Evolutionary conservation across 1,139 yeast species (phyloP).

Genomic region (Yamadazyma spencermartinsiae): DNA sequence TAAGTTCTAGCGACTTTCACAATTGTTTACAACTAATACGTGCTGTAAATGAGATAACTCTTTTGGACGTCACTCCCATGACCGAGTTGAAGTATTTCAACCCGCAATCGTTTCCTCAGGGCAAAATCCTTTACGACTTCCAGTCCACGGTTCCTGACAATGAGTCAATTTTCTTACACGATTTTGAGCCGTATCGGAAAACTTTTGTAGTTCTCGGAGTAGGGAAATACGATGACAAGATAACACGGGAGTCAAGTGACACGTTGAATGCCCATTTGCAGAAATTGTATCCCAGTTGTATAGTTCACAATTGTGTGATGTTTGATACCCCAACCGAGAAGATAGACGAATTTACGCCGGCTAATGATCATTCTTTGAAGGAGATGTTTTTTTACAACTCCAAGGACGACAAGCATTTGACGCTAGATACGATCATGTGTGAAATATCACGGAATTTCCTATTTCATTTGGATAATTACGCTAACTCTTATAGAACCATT

Average conservation of each 20-base stretch:
- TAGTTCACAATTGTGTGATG: slow-evolving; percentile 61
- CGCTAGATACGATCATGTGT: slow-evolving; percentile 70
- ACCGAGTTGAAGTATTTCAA: slow-evolving; percentile 60
- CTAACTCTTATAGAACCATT: slow-evolving; percentile 68
- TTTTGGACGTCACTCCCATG: slow-evolving; percentile 73
- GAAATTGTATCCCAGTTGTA: slow-evolving; percentile 52
- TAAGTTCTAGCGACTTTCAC: slow-evolving; percentile 49
- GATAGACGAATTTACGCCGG: slow-evolving; percentile 16
- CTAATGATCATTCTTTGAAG: slow-evolving; percentile 23
- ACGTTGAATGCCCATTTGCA: slow-evolving; percentile 16
- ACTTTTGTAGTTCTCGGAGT: slow-evolving; percentile 69
- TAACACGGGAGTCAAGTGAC: slow-evolving; percentile 5
- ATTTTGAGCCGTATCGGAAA: slow-evolving; percentile 86
- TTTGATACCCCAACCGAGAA: slow-evolving; percentile 51
- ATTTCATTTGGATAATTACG: slow-evolving; percentile 62
- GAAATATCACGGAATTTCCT: slow-evolving; percentile 69
- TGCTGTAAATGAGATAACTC: slow-evolving; percentile 60
- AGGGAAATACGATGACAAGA: slow-evolving; percentile 40
- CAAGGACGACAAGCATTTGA: slow-evolving; percentile 26
- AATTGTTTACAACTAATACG: slow-evolving; percentile 47
- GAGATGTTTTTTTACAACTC: slow-evolving; percentile 28
- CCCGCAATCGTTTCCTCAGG: slow-evolving; percentile 84
- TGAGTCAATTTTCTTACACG: slow-evolving; percentile 68
- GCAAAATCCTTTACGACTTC: slow-evolving; percentile 64
- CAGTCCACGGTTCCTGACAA: slow-evolving; percentile 49